Evolutionary conservation across 2,329 filamentous ascomycete genomes (phyloP).

Genomic region (Endothia cerciana): DNA sequence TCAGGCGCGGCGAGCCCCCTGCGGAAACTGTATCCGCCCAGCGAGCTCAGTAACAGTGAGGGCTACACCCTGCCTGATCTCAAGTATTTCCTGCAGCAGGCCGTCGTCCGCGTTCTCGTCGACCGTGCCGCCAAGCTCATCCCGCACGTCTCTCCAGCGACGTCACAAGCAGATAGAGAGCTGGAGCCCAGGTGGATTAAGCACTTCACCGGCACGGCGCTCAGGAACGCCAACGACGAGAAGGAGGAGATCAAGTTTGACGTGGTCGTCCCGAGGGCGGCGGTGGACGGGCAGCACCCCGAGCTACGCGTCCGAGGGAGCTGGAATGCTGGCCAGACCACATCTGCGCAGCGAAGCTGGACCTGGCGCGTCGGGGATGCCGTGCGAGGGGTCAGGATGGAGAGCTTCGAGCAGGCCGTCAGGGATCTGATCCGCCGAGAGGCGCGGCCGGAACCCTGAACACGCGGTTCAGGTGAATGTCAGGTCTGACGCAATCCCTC

Average conservation of each 20-base stretch:
- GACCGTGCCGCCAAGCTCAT: slow-evolving; percentile 39
- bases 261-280: slow-evolving; percentile 1
- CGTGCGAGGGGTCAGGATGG: slow-evolving; percentile 19
- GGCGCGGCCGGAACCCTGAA: slow-evolving; percentile 10
- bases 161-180: slow-evolving; percentile 15
- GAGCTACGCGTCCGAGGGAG: slow-evolving; percentile 28
- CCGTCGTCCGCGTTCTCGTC: slow-evolving; percentile 46
- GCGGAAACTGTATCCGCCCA: slow-evolving; percentile 46
- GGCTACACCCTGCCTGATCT: slow-evolving; percentile 51
- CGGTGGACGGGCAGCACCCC: slow-evolving; percentile 1
- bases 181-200: slow-evolving; percentile 36
- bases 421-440: slow-evolving; percentile 21
- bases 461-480: neutral
- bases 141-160: slow-evolving; percentile 28
- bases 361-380: slow-evolving; percentile 28
- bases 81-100: slow-evolving; percentile 50
- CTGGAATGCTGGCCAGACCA: slow-evolving; percentile 22
- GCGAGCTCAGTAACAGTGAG: slow-evolving; percentile 37
- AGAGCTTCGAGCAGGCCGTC: slow-evolving; percentile 26
- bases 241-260: slow-evolving; percentile 22
- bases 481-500: neutral
- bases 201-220: slow-evolving; percentile 37
- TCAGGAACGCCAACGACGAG: slow-evolving; percentile 21
- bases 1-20: slow-evolving; percentile 38
- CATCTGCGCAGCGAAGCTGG: slow-evolving; percentile 23